phyloP scores from a whole-genome alignment of 2,329 filamentous ascomycete genomes.

The Incumbomyces lentus region DNA sequence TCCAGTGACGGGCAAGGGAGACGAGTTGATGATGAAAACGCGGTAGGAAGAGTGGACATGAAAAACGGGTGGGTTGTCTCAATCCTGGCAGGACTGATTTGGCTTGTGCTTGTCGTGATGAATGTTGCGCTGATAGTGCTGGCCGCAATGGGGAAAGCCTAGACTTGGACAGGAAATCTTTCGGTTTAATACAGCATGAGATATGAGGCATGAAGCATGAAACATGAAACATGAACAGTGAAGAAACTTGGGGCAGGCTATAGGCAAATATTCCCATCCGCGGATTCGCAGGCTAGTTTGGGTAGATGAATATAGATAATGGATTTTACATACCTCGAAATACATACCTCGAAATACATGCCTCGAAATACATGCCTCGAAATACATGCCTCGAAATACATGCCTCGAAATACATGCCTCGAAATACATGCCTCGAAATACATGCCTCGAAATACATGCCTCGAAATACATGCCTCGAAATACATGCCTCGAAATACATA shows the following conservation, averaged over 20 bases:
- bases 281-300: background rate
- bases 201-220: background rate
- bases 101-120: conserved; percentile 66
- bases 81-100: conserved; percentile 51
- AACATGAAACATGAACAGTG: too few relatives aligned
- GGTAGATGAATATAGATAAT: background rate
- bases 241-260: too few relatives aligned
- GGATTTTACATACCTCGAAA: background rate
- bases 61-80: conserved; percentile 59
- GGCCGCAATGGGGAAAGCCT: conserved; percentile 44
- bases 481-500: too few relatives aligned
- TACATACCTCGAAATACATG: too few relatives aligned
- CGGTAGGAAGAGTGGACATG: conserved; percentile 46
- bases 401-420: too few relatives aligned
- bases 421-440: too few relatives aligned
- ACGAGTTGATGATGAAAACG: conserved; percentile 7
- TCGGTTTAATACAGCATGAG: background rate
- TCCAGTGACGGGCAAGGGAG: conserved; percentile 30
- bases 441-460: too few relatives aligned
- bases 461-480: too few relatives aligned
- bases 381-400: too few relatives aligned
- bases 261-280: background rate
- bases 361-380: too few relatives aligned
- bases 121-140: conserved; percentile 68
- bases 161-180: background rate